Percentiles rank a stretch among this genome's conserved stretches.
These are phyloP conservation scores for Citrus glauca DNA, from an alignment of 345 rosid genomes.

Conservation along the genomic window DNA sequence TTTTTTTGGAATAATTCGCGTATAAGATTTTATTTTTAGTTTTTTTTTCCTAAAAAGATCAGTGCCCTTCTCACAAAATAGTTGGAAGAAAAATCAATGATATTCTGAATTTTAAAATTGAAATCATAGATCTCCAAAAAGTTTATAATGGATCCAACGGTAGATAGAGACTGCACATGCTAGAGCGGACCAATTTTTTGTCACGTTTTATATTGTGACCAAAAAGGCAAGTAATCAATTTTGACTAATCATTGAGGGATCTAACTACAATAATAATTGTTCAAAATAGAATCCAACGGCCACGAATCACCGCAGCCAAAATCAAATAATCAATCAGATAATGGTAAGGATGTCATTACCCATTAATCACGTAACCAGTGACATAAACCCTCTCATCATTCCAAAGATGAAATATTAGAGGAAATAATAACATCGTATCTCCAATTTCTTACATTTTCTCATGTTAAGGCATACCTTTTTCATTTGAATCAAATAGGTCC, in stretches of 20 bases:
- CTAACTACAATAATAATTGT: not conserved
- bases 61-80: too few relatives aligned
- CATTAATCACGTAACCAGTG: not conserved
- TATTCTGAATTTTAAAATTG: not conserved
- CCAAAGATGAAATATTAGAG: not conserved
- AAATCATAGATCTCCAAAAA: not conserved
- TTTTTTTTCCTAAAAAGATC: too few relatives aligned
- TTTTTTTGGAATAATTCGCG: too few relatives aligned
- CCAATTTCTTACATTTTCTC: not conserved
- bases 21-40: too few relatives aligned
- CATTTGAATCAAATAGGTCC: not conserved
- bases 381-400: too few relatives aligned
- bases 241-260: slow-evolving; percentile 10
- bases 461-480: too few relatives aligned
- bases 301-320: slow-evolving; percentile 4
- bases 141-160: not conserved
- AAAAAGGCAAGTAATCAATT: not conserved
- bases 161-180: not conserved
- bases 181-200: not conserved
- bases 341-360: slow-evolving; percentile 1
- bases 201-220: not conserved
- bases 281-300: slow-evolving; percentile 7
- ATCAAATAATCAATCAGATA: not conserved
- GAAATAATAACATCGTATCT: not conserved
- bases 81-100: not conserved